Base-by-base conservation (phyloP, 352 stramenopile genomes). In the Globisporangium lucens region DNA sequence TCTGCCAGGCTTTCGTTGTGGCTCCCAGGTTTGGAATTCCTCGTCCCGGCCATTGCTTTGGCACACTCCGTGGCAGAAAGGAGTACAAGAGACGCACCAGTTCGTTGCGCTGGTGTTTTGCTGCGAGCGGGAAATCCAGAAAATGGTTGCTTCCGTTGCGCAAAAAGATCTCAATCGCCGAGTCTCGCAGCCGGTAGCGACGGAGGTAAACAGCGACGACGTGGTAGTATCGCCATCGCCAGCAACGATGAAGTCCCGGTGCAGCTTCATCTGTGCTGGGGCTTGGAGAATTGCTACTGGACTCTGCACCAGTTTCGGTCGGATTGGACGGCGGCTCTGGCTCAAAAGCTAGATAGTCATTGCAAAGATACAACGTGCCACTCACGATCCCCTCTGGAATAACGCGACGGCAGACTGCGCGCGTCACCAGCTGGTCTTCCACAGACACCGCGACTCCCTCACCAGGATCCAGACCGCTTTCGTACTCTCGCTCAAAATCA, bases 1-100 rank as follows among this genome's bases (percentile, higher is more conserved):
- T 86, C 67, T 95, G 87, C 89, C 89, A 96, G 2, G 87, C 87
- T 65, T 91, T 92, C 0, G 83, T 94, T 3, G 77, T 90, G 0
- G 77, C 51, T 1, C 71, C 67, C 8, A 94, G 66, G 57, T 79
- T 80, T 5, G 77, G 70, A 27, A 88, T 72, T 0, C 77, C 67
- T 22, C 83, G 79, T 1, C 82, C 83, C 1, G 89, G 87, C 85
- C 84, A 93, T 13, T 95, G 89, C 59, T 95, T 95, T 0, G 87
- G 79, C 0, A 87, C 79, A 66, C 62, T 79, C 2, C 83, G 79
- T 15, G 87, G 82, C 3, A 95, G 59, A 41, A 94, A 93, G 2
- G 88, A 92, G 61, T 91, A 92, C 36, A 96, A 55, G 3, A 94
- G 68, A 4, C 83, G 71, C 10, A 83, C 78, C 10, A 92, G 69